A percentile compares a stretch with the other conserved stretches of the same genome.
Evolutionary conservation across 225 moss, liverwort and hornwort species (phyloP).

Genomic region (Pseudisothecium myosuroides): DNA sequence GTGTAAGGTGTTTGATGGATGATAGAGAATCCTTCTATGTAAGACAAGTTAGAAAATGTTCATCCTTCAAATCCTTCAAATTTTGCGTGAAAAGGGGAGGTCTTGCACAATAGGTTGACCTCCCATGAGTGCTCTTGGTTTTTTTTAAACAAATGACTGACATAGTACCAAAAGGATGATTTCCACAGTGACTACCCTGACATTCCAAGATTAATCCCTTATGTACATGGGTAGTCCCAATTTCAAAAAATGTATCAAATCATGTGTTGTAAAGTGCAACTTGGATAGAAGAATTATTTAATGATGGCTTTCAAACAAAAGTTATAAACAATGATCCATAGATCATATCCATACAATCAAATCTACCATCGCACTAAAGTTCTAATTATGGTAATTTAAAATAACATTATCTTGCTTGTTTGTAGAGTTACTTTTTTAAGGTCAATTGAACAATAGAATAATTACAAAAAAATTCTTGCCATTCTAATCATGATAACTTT

Average conservation of each 20-base stretch:
- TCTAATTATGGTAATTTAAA: neutral
- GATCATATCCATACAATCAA: neutral
- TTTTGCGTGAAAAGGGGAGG: too few species aligned
- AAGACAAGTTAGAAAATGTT: too few species aligned
- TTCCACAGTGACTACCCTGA: fast-evolving
- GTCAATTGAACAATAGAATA: neutral
- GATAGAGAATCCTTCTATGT: neutral
- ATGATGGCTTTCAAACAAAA: neutral
- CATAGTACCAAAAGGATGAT: fast-evolving
- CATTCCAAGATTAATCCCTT: neutral
- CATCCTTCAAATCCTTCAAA: too few species aligned
- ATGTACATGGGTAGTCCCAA: neutral
- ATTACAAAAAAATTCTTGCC: neutral
- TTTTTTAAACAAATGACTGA: neutral
- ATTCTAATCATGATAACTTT: neutral
- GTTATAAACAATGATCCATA: neutral
- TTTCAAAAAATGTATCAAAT: neutral
- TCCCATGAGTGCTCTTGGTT: fast-evolving
- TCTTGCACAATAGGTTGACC: neutral
- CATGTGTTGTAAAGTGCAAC: neutral
- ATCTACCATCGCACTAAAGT: neutral
- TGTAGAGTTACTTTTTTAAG: neutral
- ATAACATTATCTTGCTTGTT: neutral
- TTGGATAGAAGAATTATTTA: neutral
- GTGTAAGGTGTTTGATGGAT: neutral